Percentiles rank a stretch among this genome's conserved stretches.
phyloP scores from a whole-genome alignment of 2,329 filamentous ascomycete species.

The Botrytis cinerea region DNA sequence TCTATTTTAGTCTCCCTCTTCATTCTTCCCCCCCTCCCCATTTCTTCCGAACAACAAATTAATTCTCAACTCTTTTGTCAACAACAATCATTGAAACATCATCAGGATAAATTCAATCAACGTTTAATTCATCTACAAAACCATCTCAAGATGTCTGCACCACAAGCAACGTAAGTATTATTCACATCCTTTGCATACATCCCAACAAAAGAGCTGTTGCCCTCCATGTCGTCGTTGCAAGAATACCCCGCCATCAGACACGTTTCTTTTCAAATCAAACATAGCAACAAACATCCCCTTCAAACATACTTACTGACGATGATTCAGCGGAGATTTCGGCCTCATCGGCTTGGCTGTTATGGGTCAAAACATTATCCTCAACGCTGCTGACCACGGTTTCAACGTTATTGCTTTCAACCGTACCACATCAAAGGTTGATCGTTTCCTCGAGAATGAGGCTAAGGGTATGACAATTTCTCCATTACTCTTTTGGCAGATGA shows the following conservation, averaged over 20 bases:
- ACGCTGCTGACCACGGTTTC: conserved; percentile 89
- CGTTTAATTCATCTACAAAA: conserved; percentile 24
- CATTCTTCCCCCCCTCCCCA: not conserved
- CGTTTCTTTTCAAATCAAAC: not conserved
- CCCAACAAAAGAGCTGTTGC: not conserved
- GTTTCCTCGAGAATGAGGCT: conserved; percentile 86
- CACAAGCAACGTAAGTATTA: conserved; percentile 62
- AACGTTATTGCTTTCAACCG: conserved; percentile 98
- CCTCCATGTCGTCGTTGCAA: conserved; percentile 3
- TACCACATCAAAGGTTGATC: conserved; percentile 97
- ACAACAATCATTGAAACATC: conserved; percentile 20
- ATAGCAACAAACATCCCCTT: not conserved
- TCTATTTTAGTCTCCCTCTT: not conserved
- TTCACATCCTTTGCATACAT: conserved; percentile 36
- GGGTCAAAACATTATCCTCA: conserved; percentile 86
- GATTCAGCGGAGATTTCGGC: conserved; percentile 69
- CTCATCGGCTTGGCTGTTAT: conserved; percentile 92
- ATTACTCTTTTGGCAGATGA: not conserved
- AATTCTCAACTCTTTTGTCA: conserved; percentile 5
- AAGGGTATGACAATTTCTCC: conserved; percentile 57
- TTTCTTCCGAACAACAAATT: conserved; percentile 4
- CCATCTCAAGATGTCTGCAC: conserved; percentile 37
- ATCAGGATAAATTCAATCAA: conserved; percentile 23
- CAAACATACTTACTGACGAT: conserved; percentile 33
- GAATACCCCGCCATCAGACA: conserved; percentile 18